A percentile compares a stretch with the other conserved stretches of the same genome.
Evolutionary conservation across 805 yeast species (phyloP).

Genomic region (Martiniozyma abietophila): DNA sequence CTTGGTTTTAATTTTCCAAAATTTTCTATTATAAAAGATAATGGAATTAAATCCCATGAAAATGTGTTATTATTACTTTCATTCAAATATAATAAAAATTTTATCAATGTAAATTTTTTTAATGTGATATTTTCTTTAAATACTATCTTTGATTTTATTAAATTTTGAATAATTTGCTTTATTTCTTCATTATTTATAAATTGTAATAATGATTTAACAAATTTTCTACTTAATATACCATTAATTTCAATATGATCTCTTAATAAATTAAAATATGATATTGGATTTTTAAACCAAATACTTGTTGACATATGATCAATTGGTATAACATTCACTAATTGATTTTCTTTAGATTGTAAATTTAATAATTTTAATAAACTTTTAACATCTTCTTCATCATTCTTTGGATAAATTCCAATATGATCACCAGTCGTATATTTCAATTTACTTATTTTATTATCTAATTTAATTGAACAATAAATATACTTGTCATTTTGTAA

Average conservation of each 20-base stretch:
- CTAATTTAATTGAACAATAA: constrained; percentile 59
- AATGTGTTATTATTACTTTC: constrained; percentile 53
- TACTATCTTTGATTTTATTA: constrained; percentile 43
- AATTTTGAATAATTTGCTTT: constrained; percentile 29
- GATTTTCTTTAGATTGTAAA: constrained; percentile 36
- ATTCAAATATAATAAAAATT: constrained; percentile 58
- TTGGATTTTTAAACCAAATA: constrained; percentile 56
- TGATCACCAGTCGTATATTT: constrained; percentile 91
- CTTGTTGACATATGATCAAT: constrained; percentile 49
- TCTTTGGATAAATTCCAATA: constrained; percentile 83
- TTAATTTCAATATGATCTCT: constrained; percentile 77
- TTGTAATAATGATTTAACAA: constrained; percentile 27
- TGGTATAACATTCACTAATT: constrained; percentile 50
- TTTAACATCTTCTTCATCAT: constrained; percentile 56
- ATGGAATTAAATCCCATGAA: constrained; percentile 77
- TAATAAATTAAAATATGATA: constrained; percentile 68
- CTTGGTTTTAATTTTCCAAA: constrained; percentile 78
- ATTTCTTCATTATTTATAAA: constrained; percentile 26
- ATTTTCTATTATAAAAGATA: constrained; percentile 71
- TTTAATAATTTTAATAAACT: constrained; percentile 54
- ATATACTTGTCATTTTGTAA: constrained; percentile 55
- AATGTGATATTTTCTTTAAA: constrained; percentile 54
- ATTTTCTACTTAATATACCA: constrained; percentile 79
- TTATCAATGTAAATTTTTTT: constrained; percentile 55
- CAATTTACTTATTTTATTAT: constrained; percentile 55